Conservation (phyloP, 2,329 filamentous ascomycete genomes). For the Parastagonospora nodorum region DNA sequence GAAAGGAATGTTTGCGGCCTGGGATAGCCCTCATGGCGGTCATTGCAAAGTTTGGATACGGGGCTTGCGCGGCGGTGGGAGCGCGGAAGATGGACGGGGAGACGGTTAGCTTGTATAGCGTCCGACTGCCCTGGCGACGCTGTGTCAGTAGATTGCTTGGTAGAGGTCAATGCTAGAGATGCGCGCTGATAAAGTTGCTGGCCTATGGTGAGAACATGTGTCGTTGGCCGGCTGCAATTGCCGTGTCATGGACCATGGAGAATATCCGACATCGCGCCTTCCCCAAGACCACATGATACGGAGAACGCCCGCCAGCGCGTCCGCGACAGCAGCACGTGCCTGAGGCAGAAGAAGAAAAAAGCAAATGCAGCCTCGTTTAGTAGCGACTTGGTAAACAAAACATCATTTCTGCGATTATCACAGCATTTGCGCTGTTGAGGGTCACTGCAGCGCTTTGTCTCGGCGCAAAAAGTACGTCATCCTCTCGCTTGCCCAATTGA, state of each 20-base stretch:
- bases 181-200: neutral
- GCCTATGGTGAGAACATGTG: slow-evolving; percentile 15
- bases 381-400: too few species aligned
- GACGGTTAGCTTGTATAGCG: neutral
- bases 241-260: neutral
- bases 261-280: neutral
- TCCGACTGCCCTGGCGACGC: neutral
- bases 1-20: neutral
- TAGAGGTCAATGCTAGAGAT: neutral
- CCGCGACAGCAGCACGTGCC: too few species aligned
- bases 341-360: neutral
- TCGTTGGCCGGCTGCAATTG: slow-evolving; percentile 10
- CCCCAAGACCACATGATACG: neutral
- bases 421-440: too few species aligned
- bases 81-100: neutral
- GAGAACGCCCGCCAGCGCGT: neutral
- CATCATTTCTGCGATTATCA: too few species aligned
- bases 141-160: neutral
- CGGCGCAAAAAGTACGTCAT: slow-evolving; percentile 24
- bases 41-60: slow-evolving; percentile 18
- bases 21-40: neutral
- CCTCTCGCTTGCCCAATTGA: slow-evolving; percentile 22
- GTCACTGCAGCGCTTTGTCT: slow-evolving; percentile 1
- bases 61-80: neutral
- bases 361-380: neutral